Evolutionary conservation across 345 rosid genomes (phyloP).

Genomic region (Nephelium lappaceum): DNA sequence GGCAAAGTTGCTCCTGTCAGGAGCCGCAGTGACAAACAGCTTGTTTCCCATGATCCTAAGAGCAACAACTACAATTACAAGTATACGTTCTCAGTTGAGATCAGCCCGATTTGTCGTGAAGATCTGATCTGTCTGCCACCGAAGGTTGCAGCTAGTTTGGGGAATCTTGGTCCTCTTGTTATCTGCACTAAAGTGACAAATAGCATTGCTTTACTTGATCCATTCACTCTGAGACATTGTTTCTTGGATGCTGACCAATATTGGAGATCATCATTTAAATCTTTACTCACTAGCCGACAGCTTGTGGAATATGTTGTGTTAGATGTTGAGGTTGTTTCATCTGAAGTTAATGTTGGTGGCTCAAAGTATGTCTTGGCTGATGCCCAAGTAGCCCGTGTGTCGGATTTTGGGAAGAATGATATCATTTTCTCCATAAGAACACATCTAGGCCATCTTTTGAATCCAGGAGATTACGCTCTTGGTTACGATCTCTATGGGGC

Average conservation of each 20-base stretch:
- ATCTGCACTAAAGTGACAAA: slow-evolving; percentile 20
- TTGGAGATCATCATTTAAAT: slow-evolving; percentile 21
- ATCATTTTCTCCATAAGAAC: slow-evolving; percentile 18
- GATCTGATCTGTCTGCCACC: slow-evolving; percentile 42
- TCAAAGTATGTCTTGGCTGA: slow-evolving; percentile 32
- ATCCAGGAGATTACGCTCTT: slow-evolving; percentile 16
- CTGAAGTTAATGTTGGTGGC: slow-evolving; percentile 26
- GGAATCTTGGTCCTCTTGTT: slow-evolving; percentile 31
- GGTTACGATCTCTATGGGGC: slow-evolving; percentile 20
- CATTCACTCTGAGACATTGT: slow-evolving; percentile 16
- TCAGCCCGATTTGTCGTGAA: slow-evolving; percentile 39
- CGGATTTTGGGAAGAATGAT: slow-evolving; percentile 24
- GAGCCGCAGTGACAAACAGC: slow-evolving; percentile 21
- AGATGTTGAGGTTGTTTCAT: slow-evolving; percentile 17
- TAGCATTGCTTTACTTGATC: slow-evolving; percentile 23
- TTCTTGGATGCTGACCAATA: slow-evolving; percentile 24
- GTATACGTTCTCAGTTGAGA: slow-evolving; percentile 20
- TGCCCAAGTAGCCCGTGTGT: slow-evolving; percentile 33
- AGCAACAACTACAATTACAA: slow-evolving; percentile 25
- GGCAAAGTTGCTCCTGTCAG: slow-evolving; percentile 18
- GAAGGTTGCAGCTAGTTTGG: slow-evolving; percentile 28
- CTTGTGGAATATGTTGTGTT: slow-evolving; percentile 23
- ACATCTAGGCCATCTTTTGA: slow-evolving; percentile 20
- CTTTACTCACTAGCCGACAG: slow-evolving; percentile 24
- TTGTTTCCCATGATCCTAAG: slow-evolving; percentile 25